Evolutionary conservation across 768 basidiomycete species (phyloP), one percentile per base, ranked within the genome.

Genomic region (Lactarius hengduanensis): DNA sequence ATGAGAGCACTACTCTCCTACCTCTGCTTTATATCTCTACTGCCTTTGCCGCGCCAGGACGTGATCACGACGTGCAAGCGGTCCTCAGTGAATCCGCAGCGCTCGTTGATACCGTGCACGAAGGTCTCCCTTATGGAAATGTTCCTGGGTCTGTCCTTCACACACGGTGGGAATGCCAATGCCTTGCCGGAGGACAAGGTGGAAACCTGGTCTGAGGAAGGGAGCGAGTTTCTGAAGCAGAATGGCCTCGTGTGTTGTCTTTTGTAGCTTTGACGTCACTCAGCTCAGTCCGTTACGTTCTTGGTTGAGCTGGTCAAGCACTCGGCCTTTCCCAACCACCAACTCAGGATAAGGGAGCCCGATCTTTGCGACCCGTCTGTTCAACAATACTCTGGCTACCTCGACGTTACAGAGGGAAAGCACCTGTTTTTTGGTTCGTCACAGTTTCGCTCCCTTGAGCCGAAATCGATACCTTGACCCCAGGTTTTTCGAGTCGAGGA

Each of bases 401-500:
- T 88, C 34, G 84, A 87, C 68, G 81, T 86, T 54, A 77, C 78
- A 2, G 79, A 83, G 43, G 81, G 79, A 57, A 81, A 81, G 69
- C 84, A 86, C 68, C 73, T 86, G 60, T 87, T 86, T 79, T n/a
- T 86, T 86, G 84, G 84, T 82, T 74, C 67, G 75, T 70, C 34
- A 16, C 5, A 3, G 11, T 40, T 26, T 15, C 16, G 7, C 38
- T 16, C n/a, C 16, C 47, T 20, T 32, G 28, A 22, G 53, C 30
- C 30, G 26, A n/a, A 4, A 40, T 8, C 38, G 6, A 28, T 30
- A 62, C 32, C 4, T 54, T 56, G n/a, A 18, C 8, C n/a, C 34
- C 65, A 92, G 91, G 91, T 94, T 93, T 83, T 94, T 98, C 71
- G 96, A 97, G 77, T 86, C 90, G 1, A 83, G 95, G 41, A 79